phyloP scores from a whole-genome alignment of 305 asterid genomes.

The Coffea humblotiana region DNA sequence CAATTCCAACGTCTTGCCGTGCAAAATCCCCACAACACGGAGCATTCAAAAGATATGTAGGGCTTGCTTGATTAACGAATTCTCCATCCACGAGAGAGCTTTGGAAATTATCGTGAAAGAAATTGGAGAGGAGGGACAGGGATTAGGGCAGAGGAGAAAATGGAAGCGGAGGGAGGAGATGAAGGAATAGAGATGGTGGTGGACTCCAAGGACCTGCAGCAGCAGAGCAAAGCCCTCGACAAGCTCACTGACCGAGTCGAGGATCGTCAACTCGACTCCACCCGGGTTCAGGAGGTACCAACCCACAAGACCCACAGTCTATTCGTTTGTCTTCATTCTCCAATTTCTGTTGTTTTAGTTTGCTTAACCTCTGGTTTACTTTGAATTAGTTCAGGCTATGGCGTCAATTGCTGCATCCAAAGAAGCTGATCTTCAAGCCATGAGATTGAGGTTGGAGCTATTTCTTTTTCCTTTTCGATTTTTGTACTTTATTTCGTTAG shows the following conservation, averaged over 20 bases:
- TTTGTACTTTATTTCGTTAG: background rate
- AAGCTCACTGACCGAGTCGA: conserved; percentile 97
- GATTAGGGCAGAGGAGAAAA: conserved; percentile 13
- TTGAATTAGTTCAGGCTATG: conserved; percentile 61
- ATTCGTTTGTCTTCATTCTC: background rate
- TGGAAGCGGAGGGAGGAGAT: conserved; percentile 90
- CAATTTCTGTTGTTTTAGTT: background rate
- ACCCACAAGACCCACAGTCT: background rate
- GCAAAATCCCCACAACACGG: background rate
- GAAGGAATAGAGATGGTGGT: conserved; percentile 58
- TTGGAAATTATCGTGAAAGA: background rate
- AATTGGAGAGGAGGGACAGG: background rate
- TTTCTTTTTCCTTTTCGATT: background rate
- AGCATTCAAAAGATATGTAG: background rate
- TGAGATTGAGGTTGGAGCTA: conserved; percentile 65
- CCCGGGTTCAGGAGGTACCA: conserved; percentile 82
- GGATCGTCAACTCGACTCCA: conserved; percentile 97
- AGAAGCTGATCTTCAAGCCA: conserved; percentile 94
- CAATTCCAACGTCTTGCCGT: too few species aligned
- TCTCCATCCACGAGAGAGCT: background rate
- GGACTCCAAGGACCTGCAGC: conserved; percentile 89
- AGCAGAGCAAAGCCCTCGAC: conserved; percentile 93
- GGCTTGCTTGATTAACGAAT: background rate
- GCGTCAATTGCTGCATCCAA: conserved; percentile 86
- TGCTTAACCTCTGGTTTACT: background rate